Conservation (phyloP, 2,329 filamentous ascomycete genomes). For the Clarireedia paspali region DNA sequence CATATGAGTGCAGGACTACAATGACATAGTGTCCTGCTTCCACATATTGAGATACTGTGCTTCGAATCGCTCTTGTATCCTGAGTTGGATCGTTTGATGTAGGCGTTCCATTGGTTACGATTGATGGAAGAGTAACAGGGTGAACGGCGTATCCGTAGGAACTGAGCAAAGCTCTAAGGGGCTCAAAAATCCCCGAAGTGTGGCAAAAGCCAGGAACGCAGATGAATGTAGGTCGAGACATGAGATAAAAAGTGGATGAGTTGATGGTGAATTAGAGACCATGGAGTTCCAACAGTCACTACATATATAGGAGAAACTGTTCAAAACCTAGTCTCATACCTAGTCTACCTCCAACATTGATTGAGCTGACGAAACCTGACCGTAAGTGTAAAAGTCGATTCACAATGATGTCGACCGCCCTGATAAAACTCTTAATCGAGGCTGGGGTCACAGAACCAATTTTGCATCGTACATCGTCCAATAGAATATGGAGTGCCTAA, state of each 20-base stretch:
- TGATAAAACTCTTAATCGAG: background rate
- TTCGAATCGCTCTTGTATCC: constrained; percentile 32
- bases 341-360: constrained; percentile 1
- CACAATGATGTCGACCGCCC: background rate
- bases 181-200: constrained; percentile 30
- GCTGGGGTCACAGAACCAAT: background rate
- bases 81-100: constrained; percentile 32
- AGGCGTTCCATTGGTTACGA: constrained; percentile 21
- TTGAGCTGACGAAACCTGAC: constrained; percentile 2
- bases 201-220: constrained; percentile 35
- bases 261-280: background rate
- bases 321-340: background rate
- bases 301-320: constrained; percentile 9
- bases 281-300: constrained; percentile 1
- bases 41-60: constrained; percentile 27
- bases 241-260: constrained; percentile 5
- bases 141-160: constrained; percentile 28
- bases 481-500: background rate
- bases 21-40: constrained; percentile 28
- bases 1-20: constrained; percentile 22
- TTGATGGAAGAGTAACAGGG: constrained; percentile 31
- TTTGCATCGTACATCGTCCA: constrained; percentile 5
- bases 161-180: constrained; percentile 29
- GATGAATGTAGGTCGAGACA: constrained; percentile 32
- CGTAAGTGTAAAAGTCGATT: background rate